Percentiles rank a stretch among this genome's conserved stretches.
Evolutionary conservation across 495 filamentous ascomycete species (phyloP).

Genomic region (Penicillium arizonense): DNA sequence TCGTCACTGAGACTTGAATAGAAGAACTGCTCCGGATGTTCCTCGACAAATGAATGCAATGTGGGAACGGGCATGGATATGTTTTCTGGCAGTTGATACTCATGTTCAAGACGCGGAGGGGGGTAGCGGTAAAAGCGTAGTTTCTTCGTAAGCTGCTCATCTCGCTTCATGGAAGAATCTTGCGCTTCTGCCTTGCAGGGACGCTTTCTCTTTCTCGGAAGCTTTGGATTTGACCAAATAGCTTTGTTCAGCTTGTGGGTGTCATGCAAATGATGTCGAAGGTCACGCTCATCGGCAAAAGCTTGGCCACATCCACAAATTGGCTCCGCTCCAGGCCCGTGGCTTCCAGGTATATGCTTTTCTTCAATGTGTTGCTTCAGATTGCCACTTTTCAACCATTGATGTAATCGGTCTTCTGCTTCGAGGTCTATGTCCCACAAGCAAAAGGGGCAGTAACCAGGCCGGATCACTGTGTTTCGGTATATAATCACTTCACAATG

Average conservation of each 20-base stretch:
- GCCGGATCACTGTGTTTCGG: conserved; percentile 5
- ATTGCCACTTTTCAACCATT: conserved; percentile 17
- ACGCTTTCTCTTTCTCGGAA: conserved; percentile 15
- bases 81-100: background rate
- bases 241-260: conserved; percentile 14
- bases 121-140: conserved; percentile 14
- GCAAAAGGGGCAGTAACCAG: conserved; percentile 8
- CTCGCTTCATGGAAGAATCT: background rate
- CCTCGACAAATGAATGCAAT: conserved; percentile 5
- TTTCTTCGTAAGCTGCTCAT: conserved; percentile 6
- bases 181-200: conserved; percentile 9
- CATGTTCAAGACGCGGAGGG: conserved; percentile 9
- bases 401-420: conserved; percentile 12
- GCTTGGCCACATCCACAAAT: conserved; percentile 10
- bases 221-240: conserved; percentile 15
- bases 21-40: conserved; percentile 10
- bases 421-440: conserved; percentile 6
- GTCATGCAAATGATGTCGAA: conserved; percentile 19
- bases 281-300: conserved; percentile 11
- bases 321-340: conserved; percentile 1
- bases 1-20: background rate
- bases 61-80: conserved; percentile 6
- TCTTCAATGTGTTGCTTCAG: conserved; percentile 20
- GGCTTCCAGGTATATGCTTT: conserved; percentile 4
- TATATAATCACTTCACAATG: conserved; percentile 22